Base-by-base conservation (phyloP, 2,329 filamentous ascomycete genomes). In the Ascochyta lentis region DNA sequence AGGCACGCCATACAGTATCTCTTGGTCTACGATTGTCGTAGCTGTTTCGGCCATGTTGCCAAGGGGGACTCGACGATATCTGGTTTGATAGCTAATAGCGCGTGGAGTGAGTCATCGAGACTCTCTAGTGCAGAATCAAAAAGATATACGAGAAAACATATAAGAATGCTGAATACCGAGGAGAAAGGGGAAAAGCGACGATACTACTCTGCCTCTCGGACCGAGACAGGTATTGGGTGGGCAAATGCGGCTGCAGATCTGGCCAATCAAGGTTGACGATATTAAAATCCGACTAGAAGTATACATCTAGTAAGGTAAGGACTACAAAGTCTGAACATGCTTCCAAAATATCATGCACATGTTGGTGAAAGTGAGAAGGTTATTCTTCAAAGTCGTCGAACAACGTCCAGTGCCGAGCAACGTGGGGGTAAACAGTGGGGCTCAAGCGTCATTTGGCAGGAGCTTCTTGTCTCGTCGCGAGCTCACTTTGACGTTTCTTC, bases 401-500 rank as follows among this genome's bases (percentile, higher is more conserved):
- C 34, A 33, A 23, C 16, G 26, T 23, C 15, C 23, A 37, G 29
- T 24, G 35, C 38, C 24, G 22, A 49, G 42, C 8, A 38, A 55
- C 33, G 47, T 51, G 53, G 53, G 53, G 33, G n/a, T 16, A n/a
- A 35, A 16, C 22, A 24, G 39, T 27, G 48, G 54, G 49, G 43
- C 43, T 41, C n/a, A 3, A 39, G 42, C 39, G 43, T 49, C 48
- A 41, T 51, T 24, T 47, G 49, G 43, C 40, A 42, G 29, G 44
- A 44, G 54, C 44, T 51, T 42, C 47, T 31, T 23, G 42, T 33
- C 41, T 56, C 37, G 51, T 33, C 33, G 29, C 39, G 42, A 51
- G 53, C 38, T 56, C 34, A 48, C 22, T 6, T 35, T 34, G 34
- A 40, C 34, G 38, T 44, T 22, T 42, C 39, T 43, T 43, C 51